A percentile compares a stretch with the other conserved stretches of the same genome.
Evolutionary conservation across 805 yeast genomes (phyloP).

Genomic region (Yarrowia sp.): DNA sequence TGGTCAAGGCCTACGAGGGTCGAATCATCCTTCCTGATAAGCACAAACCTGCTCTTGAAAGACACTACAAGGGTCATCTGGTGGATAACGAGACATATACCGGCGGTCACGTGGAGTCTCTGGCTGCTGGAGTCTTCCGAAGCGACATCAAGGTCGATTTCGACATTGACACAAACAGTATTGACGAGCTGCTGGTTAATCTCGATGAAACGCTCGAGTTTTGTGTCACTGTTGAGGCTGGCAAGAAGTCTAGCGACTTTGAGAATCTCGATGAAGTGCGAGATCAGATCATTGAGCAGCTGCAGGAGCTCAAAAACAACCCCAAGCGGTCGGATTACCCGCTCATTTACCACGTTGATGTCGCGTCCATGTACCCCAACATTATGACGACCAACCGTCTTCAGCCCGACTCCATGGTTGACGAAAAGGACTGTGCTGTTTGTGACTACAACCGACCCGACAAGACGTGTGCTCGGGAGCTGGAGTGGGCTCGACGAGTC

Average conservation of each 20-base stretch:
- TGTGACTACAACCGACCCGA: slow-evolving; percentile 98
- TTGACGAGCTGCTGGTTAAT: slow-evolving; percentile 78
- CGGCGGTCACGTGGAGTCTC: slow-evolving; percentile 97
- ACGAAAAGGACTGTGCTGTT: slow-evolving; percentile 94
- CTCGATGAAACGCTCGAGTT: slow-evolving; percentile 80
- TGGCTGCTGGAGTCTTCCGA: slow-evolving; percentile 97
- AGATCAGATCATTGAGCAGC: slow-evolving; percentile 59
- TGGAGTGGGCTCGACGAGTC: slow-evolving; percentile 99
- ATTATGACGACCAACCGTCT: slow-evolving; percentile 97
- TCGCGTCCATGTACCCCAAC: slow-evolving; percentile 99
- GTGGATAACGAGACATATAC: slow-evolving; percentile 96
- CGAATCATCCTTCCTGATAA: slow-evolving; percentile 88
- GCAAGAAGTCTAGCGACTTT: slow-evolving; percentile 71
- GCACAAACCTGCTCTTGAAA: slow-evolving; percentile 90
- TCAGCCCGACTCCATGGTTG: slow-evolving; percentile 97
- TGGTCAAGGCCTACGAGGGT: slow-evolving; percentile 89
- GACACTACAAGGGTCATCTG: slow-evolving; percentile 84
- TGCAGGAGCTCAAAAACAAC: slow-evolving; percentile 64
- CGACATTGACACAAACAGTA: slow-evolving; percentile 77
- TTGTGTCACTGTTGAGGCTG: slow-evolving; percentile 80
- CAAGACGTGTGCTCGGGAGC: slow-evolving; percentile 85
- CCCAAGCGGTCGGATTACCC: slow-evolving; percentile 81
- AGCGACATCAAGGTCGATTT: slow-evolving; percentile 82
- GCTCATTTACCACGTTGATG: slow-evolving; percentile 94
- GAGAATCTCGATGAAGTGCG: slow-evolving; percentile 80